Evolutionary conservation across 176 grass and related monocot species (phyloP), one percentile per base, ranked within the genome.

Genomic region (Triticum timopheevii): DNA sequence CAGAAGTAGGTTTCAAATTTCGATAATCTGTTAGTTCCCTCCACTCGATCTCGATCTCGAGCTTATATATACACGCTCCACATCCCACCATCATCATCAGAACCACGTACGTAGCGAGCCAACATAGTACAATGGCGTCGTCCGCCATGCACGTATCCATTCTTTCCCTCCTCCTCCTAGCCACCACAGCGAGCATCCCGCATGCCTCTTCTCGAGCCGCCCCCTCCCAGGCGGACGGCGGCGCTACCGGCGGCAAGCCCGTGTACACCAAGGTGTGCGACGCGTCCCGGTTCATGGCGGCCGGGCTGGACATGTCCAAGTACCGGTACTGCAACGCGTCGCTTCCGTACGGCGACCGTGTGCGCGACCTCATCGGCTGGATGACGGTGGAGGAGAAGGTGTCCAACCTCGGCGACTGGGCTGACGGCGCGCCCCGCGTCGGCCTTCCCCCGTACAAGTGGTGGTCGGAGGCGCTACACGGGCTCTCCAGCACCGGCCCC

Each of bases 381-480:
- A 73, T 91, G 86, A 83, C 92, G 3, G 76, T 88, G 42, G 83
- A 81, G 15, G 86, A 91, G 88, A 89, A 93, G 87, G 84, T 93
- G 38, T 75, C 34, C 31, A 84, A 70, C 70, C 59, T 79, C 52
- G 83, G 85, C 20, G 78, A 87, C 61, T 73, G 61, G 68, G 72
- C 86, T 23, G 70, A n/a, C 17, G 86, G 79, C 17, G 89, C 87
- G 2, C 44, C 73, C 17, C 86, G 89, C 65, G 33, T 91, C 2
- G 89, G 86, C 7, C 58, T 93, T 7, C 86, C 86, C 3, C 33
- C 8, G 0, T 93, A 93, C 86, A 65, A 50, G 33, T 93, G 92
- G 92, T 93, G 92, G 92, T 88, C 88, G 0, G 92, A 93, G 73
- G 86, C 82, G 44, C 89, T 91, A 33, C 88, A 93, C 35, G 88